phyloP scores from a whole-genome alignment of 2,329 filamentous ascomycete species.

The Lithohypha guttulata region DNA sequence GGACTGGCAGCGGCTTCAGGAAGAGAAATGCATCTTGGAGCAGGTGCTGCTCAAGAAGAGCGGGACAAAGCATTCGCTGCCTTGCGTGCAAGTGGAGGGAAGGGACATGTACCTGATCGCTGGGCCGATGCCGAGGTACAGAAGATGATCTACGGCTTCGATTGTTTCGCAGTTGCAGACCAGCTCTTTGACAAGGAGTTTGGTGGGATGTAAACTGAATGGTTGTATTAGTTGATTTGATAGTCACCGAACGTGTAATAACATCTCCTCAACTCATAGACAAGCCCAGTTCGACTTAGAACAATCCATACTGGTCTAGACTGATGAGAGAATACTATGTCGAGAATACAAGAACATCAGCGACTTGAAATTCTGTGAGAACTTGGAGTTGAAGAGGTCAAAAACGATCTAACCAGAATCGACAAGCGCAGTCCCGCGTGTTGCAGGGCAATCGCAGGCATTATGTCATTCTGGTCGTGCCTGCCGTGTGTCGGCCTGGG shows the following conservation, averaged over 20 bases:
- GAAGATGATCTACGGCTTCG: conserved; percentile 54
- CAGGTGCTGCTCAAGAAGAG: conserved; percentile 49
- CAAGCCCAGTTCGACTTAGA: no score
- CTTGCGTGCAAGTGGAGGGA: conserved; percentile 38
- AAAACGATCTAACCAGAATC: background rate
- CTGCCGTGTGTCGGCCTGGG: background rate
- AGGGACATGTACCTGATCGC: conserved; percentile 49
- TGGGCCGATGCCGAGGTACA: conserved; percentile 62
- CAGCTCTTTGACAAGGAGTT: conserved; percentile 44
- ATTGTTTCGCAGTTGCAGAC: conserved; percentile 46
- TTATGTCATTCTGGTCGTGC: conserved; percentile 9
- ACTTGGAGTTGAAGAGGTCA: no score
- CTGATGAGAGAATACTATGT: background rate
- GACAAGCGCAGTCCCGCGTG: conserved; percentile 3
- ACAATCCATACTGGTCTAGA: background rate
- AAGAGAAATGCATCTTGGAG: conserved; percentile 44
- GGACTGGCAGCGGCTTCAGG: conserved; percentile 47
- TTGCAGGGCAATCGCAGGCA: conserved; percentile 1
- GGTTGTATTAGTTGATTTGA: no score
- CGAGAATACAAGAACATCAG: background rate
- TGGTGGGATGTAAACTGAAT: conserved; percentile 12
- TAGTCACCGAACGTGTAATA: no score
- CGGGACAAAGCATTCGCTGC: conserved; percentile 47
- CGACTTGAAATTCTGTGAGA: no score
- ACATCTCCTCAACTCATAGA: no score